Percentiles rank a stretch among this genome's conserved stretches.
Evolutionary conservation across 208 protist species (phyloP).

Genomic region (Wallacemonas sp.): DNA sequence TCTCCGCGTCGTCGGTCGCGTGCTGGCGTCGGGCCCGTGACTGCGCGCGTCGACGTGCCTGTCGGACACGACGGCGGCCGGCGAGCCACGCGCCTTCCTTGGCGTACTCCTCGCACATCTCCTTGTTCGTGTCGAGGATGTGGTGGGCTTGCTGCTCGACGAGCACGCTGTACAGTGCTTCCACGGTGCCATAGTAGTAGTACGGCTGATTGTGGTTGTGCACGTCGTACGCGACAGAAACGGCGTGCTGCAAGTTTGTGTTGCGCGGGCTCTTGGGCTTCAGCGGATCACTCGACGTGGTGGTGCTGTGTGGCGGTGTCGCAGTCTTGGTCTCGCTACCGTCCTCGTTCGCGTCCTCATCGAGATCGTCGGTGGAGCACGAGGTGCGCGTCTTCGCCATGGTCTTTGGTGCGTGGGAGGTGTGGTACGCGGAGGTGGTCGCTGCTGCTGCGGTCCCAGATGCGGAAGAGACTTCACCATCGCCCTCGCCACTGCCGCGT

Average conservation of each 20-base stretch:
- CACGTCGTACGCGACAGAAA: conserved; percentile 10
- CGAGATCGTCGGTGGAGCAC: too few species aligned
- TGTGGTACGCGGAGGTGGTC: too few species aligned
- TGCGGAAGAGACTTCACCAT: too few species aligned
- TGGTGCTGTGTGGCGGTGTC: too few species aligned
- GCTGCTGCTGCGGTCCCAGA: too few species aligned
- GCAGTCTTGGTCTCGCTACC: too few species aligned
- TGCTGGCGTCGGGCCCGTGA: not conserved
- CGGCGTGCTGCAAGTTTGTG: not conserved
- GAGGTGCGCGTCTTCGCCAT: too few species aligned
- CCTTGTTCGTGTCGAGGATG: conserved; percentile 55
- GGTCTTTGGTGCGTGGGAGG: too few species aligned
- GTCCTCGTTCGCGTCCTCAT: too few species aligned
- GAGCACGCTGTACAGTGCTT: conserved; percentile 28
- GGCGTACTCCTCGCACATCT: conserved; percentile 52
- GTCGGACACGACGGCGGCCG: not conserved
- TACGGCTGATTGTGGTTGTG: conserved; percentile 4
- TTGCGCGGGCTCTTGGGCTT: too few species aligned
- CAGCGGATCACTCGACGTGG: too few species aligned
- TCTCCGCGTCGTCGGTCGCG: not conserved
- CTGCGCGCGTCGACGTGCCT: not conserved
- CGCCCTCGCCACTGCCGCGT: not conserved
- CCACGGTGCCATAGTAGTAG: conserved; percentile 26
- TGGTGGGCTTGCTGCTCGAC: conserved; percentile 19
- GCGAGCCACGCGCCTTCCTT: conserved; percentile 40